These are phyloP conservation scores for Gyrodon lividus DNA, from an alignment of 768 basidiomycete species.

Conservation along the genomic window DNA sequence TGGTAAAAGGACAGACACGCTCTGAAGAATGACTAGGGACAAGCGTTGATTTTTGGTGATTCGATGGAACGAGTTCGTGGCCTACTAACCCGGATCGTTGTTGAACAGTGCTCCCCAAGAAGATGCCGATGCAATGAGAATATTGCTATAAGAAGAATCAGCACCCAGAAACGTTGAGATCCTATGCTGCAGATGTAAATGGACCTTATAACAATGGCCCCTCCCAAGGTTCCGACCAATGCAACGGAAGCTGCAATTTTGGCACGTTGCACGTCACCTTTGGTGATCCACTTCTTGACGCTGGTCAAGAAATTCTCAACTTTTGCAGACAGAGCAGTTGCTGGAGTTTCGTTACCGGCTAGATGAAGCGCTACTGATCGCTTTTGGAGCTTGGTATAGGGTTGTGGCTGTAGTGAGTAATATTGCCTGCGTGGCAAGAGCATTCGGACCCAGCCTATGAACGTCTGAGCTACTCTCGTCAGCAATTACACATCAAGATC, in stretches of 20 bases:
- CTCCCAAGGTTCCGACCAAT: slow-evolving; percentile 16
- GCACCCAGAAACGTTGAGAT: background rate
- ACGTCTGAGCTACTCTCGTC: slow-evolving; percentile 5
- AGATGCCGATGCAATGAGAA: slow-evolving; percentile 44
- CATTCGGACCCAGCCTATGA: slow-evolving; percentile 20
- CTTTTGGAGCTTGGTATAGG: slow-evolving; percentile 23
- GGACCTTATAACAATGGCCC: slow-evolving; percentile 11
- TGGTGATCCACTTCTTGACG: slow-evolving; percentile 21
- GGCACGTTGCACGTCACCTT: slow-evolving; percentile 17
- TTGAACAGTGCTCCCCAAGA: slow-evolving; percentile 63
- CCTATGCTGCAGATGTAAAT: background rate
- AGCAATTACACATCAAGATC: background rate
- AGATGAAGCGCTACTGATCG: slow-evolving; percentile 20
- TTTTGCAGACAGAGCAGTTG: background rate
- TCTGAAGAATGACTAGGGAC: slow-evolving; percentile 37
- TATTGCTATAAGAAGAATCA: slow-evolving; percentile 26
- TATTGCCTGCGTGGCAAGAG: slow-evolving; percentile 27
- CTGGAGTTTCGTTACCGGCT: slow-evolving; percentile 20
- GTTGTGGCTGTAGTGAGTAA: slow-evolving; percentile 23
- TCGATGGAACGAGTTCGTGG: background rate
- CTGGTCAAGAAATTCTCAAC: slow-evolving; percentile 9
- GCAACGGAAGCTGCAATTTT: slow-evolving; percentile 19
- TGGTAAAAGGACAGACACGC: slow-evolving; percentile 55
- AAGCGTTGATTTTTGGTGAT: background rate
- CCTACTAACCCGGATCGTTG: slow-evolving; percentile 41